Conservation (phyloP, 1,139 yeast species). For the Pichia kudriavzevii region DNA sequence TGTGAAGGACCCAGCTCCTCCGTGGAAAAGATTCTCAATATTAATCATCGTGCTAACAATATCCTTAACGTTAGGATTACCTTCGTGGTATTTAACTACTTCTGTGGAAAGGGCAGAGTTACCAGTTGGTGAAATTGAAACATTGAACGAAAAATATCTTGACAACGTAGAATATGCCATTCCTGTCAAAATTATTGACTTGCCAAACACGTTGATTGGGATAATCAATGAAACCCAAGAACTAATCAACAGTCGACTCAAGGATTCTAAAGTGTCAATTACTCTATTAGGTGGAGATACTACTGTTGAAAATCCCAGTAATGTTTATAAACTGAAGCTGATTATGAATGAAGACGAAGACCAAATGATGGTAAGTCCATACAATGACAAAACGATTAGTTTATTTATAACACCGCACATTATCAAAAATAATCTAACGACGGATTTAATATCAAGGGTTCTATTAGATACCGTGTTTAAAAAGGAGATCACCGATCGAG, state of each 20-base stretch:
- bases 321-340: conserved; percentile 24
- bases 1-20: not conserved
- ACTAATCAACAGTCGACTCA: conserved; percentile 25
- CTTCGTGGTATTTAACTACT: conserved; percentile 67
- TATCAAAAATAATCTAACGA: conserved; percentile 29
- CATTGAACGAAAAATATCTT: conserved; percentile 24
- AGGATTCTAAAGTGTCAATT: conserved; percentile 3
- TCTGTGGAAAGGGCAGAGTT: conserved; percentile 68
- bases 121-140: conserved; percentile 48
- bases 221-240: conserved; percentile 30
- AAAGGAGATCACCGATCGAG: conserved; percentile 27
- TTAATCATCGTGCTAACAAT: conserved; percentile 26
- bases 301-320: conserved; percentile 7
- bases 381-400: conserved; percentile 27
- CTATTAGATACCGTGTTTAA: conserved; percentile 34
- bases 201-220: conserved; percentile 28
- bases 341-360: conserved; percentile 24
- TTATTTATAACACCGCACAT: conserved; percentile 29
- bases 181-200: conserved; percentile 45
- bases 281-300: conserved; percentile 10
- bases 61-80: conserved; percentile 56
- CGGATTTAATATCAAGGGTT: conserved; percentile 31
- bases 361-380: conserved; percentile 31
- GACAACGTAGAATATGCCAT: conserved; percentile 31
- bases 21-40: conserved; percentile 13